Percentiles rank a stretch among this genome's conserved stretches.
Conservation (phyloP, 805 yeast genomes). For the Alloascoidea hylecoeti region DNA sequence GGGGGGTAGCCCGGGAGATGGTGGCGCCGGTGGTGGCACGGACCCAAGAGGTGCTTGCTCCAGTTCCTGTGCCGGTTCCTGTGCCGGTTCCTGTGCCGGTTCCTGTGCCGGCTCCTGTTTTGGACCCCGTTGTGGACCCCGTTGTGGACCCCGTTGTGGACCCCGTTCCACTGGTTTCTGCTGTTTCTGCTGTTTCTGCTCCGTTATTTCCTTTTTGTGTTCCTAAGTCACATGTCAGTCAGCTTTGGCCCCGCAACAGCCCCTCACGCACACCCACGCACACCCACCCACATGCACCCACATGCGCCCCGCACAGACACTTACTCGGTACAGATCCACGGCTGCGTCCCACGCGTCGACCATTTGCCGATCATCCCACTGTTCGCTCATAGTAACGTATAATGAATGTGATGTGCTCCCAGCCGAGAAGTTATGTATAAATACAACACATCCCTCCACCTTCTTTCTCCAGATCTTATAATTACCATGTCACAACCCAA, state of each 20-base stretch:
- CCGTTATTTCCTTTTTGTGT: neutral
- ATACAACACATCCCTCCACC: no score
- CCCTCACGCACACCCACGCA: neutral
- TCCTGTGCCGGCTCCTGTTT: neutral
- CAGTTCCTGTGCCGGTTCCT: neutral
- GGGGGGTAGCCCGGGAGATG: neutral
- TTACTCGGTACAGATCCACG: neutral
- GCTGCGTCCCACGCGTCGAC: constrained; percentile 3
- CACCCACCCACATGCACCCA: no score
- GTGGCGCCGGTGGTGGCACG: neutral
- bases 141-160: neutral
- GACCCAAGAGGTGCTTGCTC: neutral
- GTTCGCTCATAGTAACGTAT: neutral
- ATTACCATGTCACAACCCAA: no score
- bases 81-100: neutral
- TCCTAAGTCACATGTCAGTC: neutral
- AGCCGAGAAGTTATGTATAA: no score
- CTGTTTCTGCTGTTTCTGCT: neutral
- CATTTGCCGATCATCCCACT: constrained; percentile 2
- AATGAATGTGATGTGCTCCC: no score
- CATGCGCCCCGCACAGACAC: neutral
- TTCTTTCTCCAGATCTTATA: no score
- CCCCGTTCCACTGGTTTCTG: neutral
- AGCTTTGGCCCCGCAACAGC: neutral
- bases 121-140: neutral